Base-by-base conservation (phyloP, 176 grass and related monocot species). In the Rhynchospora breviuscula region DNA sequence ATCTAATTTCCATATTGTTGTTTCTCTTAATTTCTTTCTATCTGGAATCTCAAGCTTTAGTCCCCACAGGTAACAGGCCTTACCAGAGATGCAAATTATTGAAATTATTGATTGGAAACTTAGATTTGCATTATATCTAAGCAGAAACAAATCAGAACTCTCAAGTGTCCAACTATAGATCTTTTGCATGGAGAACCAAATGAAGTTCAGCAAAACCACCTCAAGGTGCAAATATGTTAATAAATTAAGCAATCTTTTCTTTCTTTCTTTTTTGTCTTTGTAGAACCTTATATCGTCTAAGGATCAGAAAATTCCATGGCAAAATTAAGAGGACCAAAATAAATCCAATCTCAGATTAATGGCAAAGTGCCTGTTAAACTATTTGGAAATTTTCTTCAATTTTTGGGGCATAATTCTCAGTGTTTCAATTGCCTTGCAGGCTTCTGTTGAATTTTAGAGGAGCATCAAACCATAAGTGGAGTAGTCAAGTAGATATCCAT, bases 331-430 rank as follows among this genome's bases (percentile, higher is more conserved):
- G 29, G 31, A 67, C 26, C 64, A 67, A 43, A 67, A 40, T 67
- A 67, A 67, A 43, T 40, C 64, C 64, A 12, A 67, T 40, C 31
- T 67, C 29, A 67, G 35, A 67, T 67, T 67, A 31, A 67, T 35
- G 29, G 9, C 64, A 18, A 35, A 17, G 64, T 17, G 35, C 5
- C 26, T 67, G 64, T 67, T 17, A 40, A 40, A 40, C 14, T 40
- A 35, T 13, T 67, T 35, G 13, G 31, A 66, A 66, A 40, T 26
- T 26, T 66, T 22, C 63, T 31, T 33, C 26, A 5, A 33, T 43
- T 70, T 70, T 70, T n/a, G 15, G 35, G 67, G 67, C 18, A 70
- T 70, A 70, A 70, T 70, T 70, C 67, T 70, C n/a, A 70, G 33
- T 4, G 19, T 45, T 31, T 7, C 35, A 31, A 46, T 45, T 46